A percentile compares a stretch with the other conserved stretches of the same genome.
phyloP scores from a whole-genome alignment of 1,139 yeast genomes.

The Yamadazyma dushanensis region DNA sequence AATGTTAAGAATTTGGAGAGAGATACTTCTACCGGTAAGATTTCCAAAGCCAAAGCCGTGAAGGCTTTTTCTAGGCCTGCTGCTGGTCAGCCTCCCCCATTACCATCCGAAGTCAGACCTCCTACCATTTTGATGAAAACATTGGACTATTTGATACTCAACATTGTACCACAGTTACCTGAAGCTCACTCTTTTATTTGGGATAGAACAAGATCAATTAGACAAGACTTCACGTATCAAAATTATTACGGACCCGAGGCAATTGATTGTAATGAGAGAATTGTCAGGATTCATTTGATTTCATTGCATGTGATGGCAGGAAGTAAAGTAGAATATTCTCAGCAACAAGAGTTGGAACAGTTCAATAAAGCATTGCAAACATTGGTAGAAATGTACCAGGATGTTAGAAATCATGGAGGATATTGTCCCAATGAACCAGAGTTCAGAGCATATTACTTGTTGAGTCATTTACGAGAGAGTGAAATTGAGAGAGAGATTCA shows the following conservation, averaged over 20 bases:
- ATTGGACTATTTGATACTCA: constrained; percentile 66
- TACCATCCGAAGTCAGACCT: constrained; percentile 97
- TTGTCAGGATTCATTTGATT: constrained; percentile 83
- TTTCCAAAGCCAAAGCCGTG: constrained; percentile 66
- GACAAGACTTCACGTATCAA: constrained; percentile 97
- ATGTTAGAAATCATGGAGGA: constrained; percentile 70
- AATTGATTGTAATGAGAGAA: constrained; percentile 86
- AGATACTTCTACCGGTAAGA: constrained; percentile 61
- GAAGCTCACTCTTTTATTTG: constrained; percentile 91
- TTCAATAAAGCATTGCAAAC: constrained; percentile 90
- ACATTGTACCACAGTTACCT: constrained; percentile 66
- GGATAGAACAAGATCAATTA: constrained; percentile 97
- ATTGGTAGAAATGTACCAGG: constrained; percentile 81
- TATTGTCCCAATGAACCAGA: constrained; percentile 85
- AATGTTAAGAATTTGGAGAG: constrained; percentile 81
- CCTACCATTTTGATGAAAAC: constrained; percentile 71
- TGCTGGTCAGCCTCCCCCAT: constrained; percentile 97
- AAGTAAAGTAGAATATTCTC: constrained; percentile 73
- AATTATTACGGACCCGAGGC: constrained; percentile 94
- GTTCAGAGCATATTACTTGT: constrained; percentile 81
- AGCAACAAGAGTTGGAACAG: constrained; percentile 95
- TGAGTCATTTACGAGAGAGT: constrained; percentile 81
- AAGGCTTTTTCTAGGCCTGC: constrained; percentile 97
- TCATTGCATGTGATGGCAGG: constrained; percentile 88
- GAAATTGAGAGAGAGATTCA: constrained; percentile 81